These are phyloP conservation scores for Emericellopsis atlantica DNA, from an alignment of 2,329 filamentous ascomycete genomes.

Conservation along the genomic window DNA sequence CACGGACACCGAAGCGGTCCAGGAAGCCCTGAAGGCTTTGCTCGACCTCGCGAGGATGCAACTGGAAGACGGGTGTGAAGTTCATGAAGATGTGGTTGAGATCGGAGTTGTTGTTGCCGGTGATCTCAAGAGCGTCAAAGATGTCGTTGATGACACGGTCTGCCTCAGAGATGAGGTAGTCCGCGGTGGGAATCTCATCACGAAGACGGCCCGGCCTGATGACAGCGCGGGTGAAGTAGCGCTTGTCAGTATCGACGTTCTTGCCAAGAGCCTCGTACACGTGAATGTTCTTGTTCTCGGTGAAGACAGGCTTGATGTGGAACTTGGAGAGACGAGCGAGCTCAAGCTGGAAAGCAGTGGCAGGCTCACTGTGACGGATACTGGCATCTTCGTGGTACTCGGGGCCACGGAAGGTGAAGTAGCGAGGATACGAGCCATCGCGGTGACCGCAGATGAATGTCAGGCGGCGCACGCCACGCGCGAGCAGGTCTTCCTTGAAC, in stretches of 20 bases:
- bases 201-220: slow-evolving; percentile 88
- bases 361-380: slow-evolving; percentile 94
- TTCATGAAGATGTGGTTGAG: slow-evolving; percentile 99
- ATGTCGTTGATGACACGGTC: slow-evolving; percentile 97
- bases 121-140: slow-evolving; percentile 92
- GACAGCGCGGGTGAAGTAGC: slow-evolving; percentile 94
- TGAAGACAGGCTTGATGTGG: slow-evolving; percentile 96
- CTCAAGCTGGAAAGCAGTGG: slow-evolving; percentile 96
- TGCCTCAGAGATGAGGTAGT: slow-evolving; percentile 95
- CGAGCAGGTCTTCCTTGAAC: slow-evolving; percentile 71
- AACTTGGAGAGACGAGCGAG: slow-evolving; percentile 90
- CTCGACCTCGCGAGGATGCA: slow-evolving; percentile 81
- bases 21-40: slow-evolving; percentile 89
- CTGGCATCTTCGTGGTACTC: slow-evolving; percentile 81
- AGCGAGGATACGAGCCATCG: slow-evolving; percentile 88
- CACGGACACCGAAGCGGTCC: slow-evolving; percentile 87
- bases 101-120: slow-evolving; percentile 98
- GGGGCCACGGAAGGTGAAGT: slow-evolving; percentile 96
- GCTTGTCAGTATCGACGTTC: slow-evolving; percentile 89
- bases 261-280: slow-evolving; percentile 96
- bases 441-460: slow-evolving; percentile 95
- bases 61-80: slow-evolving; percentile 92
- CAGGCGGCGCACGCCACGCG: slow-evolving; percentile 73
- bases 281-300: slow-evolving; percentile 97
- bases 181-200: slow-evolving; percentile 95